Evolutionary conservation across 139 green algal species (phyloP), one percentile per base, ranked within the genome.

Genomic region (Chlamydomonas incerta): DNA sequence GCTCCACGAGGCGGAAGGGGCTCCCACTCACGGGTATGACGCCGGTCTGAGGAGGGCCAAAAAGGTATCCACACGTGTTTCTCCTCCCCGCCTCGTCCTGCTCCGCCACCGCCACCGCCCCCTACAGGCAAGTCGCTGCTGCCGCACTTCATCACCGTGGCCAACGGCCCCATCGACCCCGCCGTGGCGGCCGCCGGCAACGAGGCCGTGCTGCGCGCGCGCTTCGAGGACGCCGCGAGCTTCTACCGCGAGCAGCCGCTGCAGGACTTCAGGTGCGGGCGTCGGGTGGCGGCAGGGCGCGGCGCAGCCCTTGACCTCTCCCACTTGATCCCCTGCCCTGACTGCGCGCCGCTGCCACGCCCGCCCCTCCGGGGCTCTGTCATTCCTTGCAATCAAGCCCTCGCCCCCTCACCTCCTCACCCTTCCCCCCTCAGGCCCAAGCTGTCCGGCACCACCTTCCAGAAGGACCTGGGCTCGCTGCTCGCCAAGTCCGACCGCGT

Each of bases 161-260:
- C 97, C 60, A 99, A 99, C 77, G 97, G 97, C 5, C 58, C 88
- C 15, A 89, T 99, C 33, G 91, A 99, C 88, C n/a, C 87, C 31
- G 79, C 72, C 13, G 82, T 83, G 4, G 96, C 98, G 35, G 89
- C 92, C 33, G 89, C 87, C 0, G 98, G 98, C 58, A 99, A 99
- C 86, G 98, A 99, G 91, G 94, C 95, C 5, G 98, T 99, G 88
- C 93, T 99, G 80, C 82, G 94, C 18, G 97, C 98, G 23, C 91
- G 98, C n/a, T 99, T 99, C 88, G 93, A 99, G 90, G 98, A 99
- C 77, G 98, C 98, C 0, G 81, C 93, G 29, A 99, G 99, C 90
- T 99, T 99, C 93, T 99, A 99, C 89, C 69, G 93, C 2, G 91
- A 93, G 81, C 91, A 91, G 47, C 90, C 87, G 15, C 93, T 99